Evolutionary conservation across 306 rosid species (phyloP).

Genomic region (Glycine latifolia): DNA sequence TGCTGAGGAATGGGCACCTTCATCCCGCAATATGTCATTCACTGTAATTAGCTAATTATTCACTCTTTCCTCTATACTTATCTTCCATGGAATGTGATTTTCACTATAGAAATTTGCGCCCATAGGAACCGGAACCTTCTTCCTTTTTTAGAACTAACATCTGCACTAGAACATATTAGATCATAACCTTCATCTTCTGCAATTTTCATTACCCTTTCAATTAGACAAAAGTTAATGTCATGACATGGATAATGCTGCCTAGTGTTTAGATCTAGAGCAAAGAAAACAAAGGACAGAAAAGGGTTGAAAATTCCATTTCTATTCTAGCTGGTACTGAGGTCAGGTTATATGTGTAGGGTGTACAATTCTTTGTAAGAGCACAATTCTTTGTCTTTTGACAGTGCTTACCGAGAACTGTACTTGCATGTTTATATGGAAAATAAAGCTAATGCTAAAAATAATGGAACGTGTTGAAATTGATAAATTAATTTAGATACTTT

Average conservation of each 20-base stretch:
- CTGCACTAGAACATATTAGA: not conserved
- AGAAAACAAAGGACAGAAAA: not conserved
- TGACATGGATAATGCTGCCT: too few species aligned
- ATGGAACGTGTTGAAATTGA: too few species aligned
- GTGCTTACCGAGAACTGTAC: too few species aligned
- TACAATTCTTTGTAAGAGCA: too few species aligned
- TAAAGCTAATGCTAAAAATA: not conserved
- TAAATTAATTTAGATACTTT: too few species aligned
- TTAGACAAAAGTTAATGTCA: slow-evolving; percentile 26
- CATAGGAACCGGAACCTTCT: not conserved
- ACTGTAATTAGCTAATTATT: slow-evolving; percentile 52
- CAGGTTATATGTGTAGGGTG: not conserved
- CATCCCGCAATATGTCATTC: slow-evolving; percentile 85
- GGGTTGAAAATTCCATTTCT: slow-evolving; percentile 24
- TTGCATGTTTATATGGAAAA: not conserved
- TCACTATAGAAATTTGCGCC: slow-evolving; percentile 7
- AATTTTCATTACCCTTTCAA: not conserved
- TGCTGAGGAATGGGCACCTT: slow-evolving; percentile 83
- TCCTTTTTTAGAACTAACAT: not conserved
- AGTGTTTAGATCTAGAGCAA: not conserved
- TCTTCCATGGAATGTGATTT: not conserved
- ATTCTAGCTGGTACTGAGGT: not conserved
- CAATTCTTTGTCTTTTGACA: too few species aligned
- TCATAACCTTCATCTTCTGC: not conserved
- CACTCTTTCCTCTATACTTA: slow-evolving; percentile 30